Evolutionary conservation across 805 yeast genomes (phyloP).

Genomic region (Metschnikowia drakensbergensis): DNA sequence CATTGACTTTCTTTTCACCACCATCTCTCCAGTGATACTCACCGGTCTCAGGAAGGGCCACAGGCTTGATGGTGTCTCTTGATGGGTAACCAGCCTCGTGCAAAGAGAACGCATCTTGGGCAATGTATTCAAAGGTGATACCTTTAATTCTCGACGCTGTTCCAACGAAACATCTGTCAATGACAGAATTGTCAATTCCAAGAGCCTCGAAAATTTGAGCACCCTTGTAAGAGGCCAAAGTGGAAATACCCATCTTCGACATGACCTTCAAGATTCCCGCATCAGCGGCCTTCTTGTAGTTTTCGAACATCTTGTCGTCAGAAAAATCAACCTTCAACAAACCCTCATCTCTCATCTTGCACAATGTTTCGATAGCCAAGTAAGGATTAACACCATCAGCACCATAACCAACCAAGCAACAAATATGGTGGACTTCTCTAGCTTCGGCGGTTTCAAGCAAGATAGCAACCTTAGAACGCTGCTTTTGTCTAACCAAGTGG

Average conservation of each 20-base stretch:
- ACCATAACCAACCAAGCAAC: conserved; percentile 94
- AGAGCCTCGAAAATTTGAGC: conserved; percentile 97
- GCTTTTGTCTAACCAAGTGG: conserved; percentile 91
- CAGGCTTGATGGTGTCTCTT: conserved; percentile 64
- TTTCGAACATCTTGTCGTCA: conserved; percentile 59
- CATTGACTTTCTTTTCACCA: conserved; percentile 92
- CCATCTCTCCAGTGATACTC: conserved; percentile 99
- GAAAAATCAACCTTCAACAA: conserved; percentile 55
- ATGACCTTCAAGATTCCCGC: conserved; percentile 93
- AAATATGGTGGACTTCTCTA: conserved; percentile 93
- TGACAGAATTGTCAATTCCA: conserved; percentile 92
- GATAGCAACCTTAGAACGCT: conserved; percentile 91
- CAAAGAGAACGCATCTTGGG: conserved; percentile 92
- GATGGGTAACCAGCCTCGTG: conserved; percentile 91
- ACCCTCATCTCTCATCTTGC: conserved; percentile 79
- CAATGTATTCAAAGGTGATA: conserved; percentile 90
- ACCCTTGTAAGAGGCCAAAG: conserved; percentile 97
- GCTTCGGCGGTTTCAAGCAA: conserved; percentile 95
- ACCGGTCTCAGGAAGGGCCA: conserved; percentile 87
- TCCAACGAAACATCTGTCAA: conserved; percentile 93
- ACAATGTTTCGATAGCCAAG: conserved; percentile 83
- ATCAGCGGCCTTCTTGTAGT: conserved; percentile 82
- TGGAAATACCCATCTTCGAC: conserved; percentile 99
- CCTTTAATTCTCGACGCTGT: conserved; percentile 97
- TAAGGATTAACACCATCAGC: conserved; percentile 96